Evolutionary conservation across 2,329 filamentous ascomycete species (phyloP).

Genomic region (Ophiostoma ips): DNA sequence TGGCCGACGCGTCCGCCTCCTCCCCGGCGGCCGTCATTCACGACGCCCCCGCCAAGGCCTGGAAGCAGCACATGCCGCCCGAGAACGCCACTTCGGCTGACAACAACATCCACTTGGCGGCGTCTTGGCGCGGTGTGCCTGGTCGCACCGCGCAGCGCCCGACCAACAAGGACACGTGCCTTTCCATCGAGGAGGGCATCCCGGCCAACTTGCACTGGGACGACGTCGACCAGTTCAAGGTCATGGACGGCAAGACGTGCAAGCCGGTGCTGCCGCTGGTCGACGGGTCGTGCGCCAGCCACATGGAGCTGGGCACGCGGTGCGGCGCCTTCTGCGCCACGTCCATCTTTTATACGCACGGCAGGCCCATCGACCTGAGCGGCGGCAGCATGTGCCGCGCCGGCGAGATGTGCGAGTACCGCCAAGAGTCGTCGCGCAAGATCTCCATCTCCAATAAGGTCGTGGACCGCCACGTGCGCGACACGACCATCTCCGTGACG

Average conservation of each 20-base stretch:
- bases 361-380: conserved; percentile 7
- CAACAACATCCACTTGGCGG: background rate
- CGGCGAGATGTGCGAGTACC: conserved; percentile 9
- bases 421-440: conserved; percentile 2
- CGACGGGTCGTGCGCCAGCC: conserved; percentile 4
- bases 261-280: conserved; percentile 1
- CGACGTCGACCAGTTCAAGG: conserved; percentile 10
- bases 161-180: background rate
- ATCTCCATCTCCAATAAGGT: conserved; percentile 10
- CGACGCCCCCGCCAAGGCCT: too few relatives aligned
- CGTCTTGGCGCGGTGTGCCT: background rate
- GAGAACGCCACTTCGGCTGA: too few relatives aligned
- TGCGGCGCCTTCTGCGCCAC: conserved; percentile 10
- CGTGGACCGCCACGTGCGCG: conserved; percentile 8
- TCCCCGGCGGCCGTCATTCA: too few relatives aligned
- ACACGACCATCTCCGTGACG: background rate
- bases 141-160: background rate
- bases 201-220: conserved; percentile 11
- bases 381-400: conserved; percentile 9
- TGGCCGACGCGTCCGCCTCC: too few relatives aligned
- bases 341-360: conserved; percentile 6
- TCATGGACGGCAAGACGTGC: conserved; percentile 5
- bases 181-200: conserved; percentile 5
- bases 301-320: conserved; percentile 9
- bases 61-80: too few relatives aligned